phyloP scores from a whole-genome alignment of 352 stramenopile genomes.

The Phytophthora macrochlamydospora region DNA sequence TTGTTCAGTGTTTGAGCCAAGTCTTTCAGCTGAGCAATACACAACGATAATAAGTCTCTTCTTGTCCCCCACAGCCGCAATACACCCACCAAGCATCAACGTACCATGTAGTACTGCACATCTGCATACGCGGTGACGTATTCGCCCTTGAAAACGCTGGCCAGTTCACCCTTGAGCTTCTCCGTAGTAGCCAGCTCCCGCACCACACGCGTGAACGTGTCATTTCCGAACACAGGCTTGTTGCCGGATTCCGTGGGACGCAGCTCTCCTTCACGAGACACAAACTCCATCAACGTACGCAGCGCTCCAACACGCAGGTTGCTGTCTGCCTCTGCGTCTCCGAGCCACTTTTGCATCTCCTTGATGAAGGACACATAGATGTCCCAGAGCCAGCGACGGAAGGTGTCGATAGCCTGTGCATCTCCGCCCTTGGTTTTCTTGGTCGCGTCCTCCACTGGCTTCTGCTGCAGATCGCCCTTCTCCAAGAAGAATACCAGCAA shows the following conservation, averaged over 20 bases:
- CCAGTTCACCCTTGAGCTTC: constrained; percentile 83
- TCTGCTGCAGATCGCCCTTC: constrained; percentile 69
- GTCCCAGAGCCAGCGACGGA: constrained; percentile 85
- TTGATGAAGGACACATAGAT: constrained; percentile 84
- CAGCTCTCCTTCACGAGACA: constrained; percentile 76
- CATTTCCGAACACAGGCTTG: constrained; percentile 71
- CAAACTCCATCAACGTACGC: constrained; percentile 91
- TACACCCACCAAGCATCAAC: not conserved
- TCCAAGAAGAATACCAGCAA: constrained; percentile 85
- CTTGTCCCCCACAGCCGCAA: not conserved
- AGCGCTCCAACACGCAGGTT: constrained; percentile 80
- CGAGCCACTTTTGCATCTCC: constrained; percentile 82
- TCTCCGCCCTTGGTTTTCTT: constrained; percentile 50
- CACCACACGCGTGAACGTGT: constrained; percentile 84
- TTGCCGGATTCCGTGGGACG: constrained; percentile 11
- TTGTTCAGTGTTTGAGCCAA: constrained; percentile 64
- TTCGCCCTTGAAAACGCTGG: constrained; percentile 87
- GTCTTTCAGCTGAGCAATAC: constrained; percentile 57
- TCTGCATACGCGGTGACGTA: constrained; percentile 84
- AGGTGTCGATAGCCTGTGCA: constrained; percentile 68
- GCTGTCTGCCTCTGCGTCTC: constrained; percentile 48
- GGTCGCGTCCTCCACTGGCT: constrained; percentile 18
- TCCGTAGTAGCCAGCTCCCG: constrained; percentile 64
- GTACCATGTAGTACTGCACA: constrained; percentile 89
- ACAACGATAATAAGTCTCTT: constrained; percentile 2